Evolutionary conservation across 176 grass and related monocot species (phyloP), one percentile per base, ranked within the genome.

Genomic region (Miscanthus lutarioriparius): DNA sequence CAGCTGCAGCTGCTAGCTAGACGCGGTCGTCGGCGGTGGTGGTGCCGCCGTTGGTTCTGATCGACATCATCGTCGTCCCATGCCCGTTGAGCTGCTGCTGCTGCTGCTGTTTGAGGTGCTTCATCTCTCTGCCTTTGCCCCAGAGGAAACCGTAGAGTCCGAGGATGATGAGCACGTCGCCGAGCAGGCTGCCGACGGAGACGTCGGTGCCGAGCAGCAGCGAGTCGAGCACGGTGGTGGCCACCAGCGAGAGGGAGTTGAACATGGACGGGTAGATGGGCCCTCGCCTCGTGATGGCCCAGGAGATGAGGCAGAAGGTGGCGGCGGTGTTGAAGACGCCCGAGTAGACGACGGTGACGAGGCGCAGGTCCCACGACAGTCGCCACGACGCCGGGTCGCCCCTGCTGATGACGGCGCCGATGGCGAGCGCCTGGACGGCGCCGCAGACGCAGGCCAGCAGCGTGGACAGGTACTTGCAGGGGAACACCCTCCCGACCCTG

Each of bases 241-340:
- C 27, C 7, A 92, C 40, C 9, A 92, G 68, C 1, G 87, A 47
- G 17, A 92, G 23, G 0, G 91, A 89, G 67, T 89, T 89, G 81
- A 92, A 92, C 65, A 87, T 85, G 17, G 87, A 72, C 3, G 91
- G 91, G 32, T 92, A 92, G 13, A 70, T 87, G 3, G 91, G 91
- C 12, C 91, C 87, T 0, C 87, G 71, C 0, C 67, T 28, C 0
- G 81, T 0, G 5, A 89, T 38, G 0, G 84, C 87, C 91, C 87
- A 92, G 0, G 77, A 67, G 65, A 86, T 70, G 72, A 92, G 8
- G 77, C 84, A 87, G 75, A 92, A 90, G 33, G 30, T 74, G 53
- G 71, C 28, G 10, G 64, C 84, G 22, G 87, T 92, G 51, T 84
- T 89, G 71, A 90, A 64, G 5, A 78, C 76, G 2, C 91, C 81